Percentiles rank a stretch among this genome's conserved stretches.
phyloP scores from a whole-genome alignment of 768 basidiomycete genomes.

The Suillus cothurnatus region DNA sequence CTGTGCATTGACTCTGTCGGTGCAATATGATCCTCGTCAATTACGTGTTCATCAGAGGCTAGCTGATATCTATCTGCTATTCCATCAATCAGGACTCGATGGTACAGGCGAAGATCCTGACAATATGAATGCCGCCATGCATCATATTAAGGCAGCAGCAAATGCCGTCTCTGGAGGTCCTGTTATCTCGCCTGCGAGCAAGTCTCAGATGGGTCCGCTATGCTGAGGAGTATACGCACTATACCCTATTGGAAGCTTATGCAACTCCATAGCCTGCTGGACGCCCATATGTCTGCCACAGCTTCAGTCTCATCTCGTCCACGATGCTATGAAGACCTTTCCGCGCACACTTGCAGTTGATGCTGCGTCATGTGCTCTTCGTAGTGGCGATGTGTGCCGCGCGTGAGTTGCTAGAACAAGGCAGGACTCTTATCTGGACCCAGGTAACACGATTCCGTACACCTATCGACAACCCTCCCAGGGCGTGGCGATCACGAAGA shows the following conservation, averaged over 20 bases:
- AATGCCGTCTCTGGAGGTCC: background rate
- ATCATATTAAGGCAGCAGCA: background rate
- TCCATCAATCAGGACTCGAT: conserved; percentile 1
- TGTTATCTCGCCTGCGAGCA: too few relatives aligned
- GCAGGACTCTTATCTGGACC: conserved; percentile 32
- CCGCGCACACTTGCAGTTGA: conserved; percentile 13
- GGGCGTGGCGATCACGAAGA: background rate
- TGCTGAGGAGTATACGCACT: background rate
- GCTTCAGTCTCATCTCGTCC: conserved; percentile 7
- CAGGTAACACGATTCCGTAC: conserved; percentile 17
- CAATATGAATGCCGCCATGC: background rate
- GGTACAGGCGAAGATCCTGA: background rate
- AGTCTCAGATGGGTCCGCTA: background rate
- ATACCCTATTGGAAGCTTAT: background rate
- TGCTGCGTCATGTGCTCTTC: conserved; percentile 14
- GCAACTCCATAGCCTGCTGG: conserved; percentile 11
- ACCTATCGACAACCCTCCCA: conserved; percentile 2
- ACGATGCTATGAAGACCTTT: background rate
- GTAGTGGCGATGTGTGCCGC: conserved; percentile 6
- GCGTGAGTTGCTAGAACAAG: conserved; percentile 35
- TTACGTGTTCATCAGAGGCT: background rate
- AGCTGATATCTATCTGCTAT: background rate
- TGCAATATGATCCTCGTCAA: background rate
- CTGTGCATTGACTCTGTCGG: too few relatives aligned
- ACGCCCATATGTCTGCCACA: background rate